Base-by-base conservation (phyloP, 345 rosid species). In the Salix brachista region DNA sequence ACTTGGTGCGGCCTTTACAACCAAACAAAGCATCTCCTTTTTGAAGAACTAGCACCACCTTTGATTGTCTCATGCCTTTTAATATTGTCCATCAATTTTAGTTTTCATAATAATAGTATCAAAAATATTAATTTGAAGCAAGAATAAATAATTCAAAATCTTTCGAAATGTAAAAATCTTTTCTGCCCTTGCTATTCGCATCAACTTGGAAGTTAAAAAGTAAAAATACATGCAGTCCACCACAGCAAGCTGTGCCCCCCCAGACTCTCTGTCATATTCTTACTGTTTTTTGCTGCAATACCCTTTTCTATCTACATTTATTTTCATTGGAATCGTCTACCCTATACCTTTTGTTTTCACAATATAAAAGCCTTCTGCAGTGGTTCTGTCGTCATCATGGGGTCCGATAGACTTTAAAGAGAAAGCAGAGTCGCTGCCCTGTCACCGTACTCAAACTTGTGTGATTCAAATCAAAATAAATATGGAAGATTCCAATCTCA, bases 1-100 rank as follows among this genome's bases (percentile, higher is more conserved):
- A 69, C 56, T n/a, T 61, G 52, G 34, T 66, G 65, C 8, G 42
- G 42, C 67, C 62, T 50, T 58, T 69, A 56, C 42, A 36, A 6
- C 65, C 18, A 11, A 8, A 36, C 14, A 48, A 76, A 58, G 68
- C 73, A 77, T 71, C 26, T 46, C 62, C 80, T 70, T 70, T 77
- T 46, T 14, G 54, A 64, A 61, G 58, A 64, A 9, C 13, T 21
- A 46, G 32, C 58, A 42, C 54, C 56, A 56, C 14, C 67, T n/a
- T 28, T 70, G 28, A 25, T 41, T 23, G 19, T 42, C 41, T n/a
- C 0, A 28, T 30, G 32, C 32, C 2, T 30, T 30, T 30, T 30
- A 30, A 30, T 30, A 30, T 0, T 30, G 32, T 30, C 32, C 32
- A 30, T 2, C 32, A n/a, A n/a, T n/a, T n/a, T n/a, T n/a, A n/a